Evolutionary conservation across 495 filamentous ascomycete genomes (phyloP), one percentile per base, ranked within the genome.

Genomic region (Patellaria atrata): DNA sequence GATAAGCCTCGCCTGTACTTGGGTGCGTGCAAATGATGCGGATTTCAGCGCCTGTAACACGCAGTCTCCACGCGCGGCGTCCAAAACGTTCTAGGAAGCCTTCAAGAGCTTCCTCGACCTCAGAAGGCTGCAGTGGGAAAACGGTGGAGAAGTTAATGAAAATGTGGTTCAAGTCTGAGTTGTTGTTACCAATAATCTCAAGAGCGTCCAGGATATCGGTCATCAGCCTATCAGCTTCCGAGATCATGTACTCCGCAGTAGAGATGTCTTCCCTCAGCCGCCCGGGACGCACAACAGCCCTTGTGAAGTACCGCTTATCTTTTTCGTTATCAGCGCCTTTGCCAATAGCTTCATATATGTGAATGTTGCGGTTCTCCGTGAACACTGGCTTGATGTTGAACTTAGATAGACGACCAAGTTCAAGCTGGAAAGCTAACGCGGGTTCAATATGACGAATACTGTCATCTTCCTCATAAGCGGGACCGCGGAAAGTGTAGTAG

Each of bases 111-210:
- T 92, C 73, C 60, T 96, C 85, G 19, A 97, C 85, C 62, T 94
- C 87, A 35, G 73, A 57, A 8, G 89, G 85, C 53, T 81, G 65
- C 23, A 97, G 71, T 51, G 85, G 83, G 74, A 97, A 96, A 32
- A 94, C 81, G 8, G 79, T 79, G 0, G 80, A 82, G 65, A 97
- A 97, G 70, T 97, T 94, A 65, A 97, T 84, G 70, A 96, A 97
- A 71, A 97, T 93, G 65, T 97, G 91, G 66, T 97, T 97, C 49
- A 97, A 68, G 67, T 97, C 89, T 29, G 89, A 94, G 67, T 93
- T 87, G 70, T 92, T 96, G 70, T 91, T 93, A 38, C 91, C 91
- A 50, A 94, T 86, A 48, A 97, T 91, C 70, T 97, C 89, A 36
- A 97, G 62, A 12, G 89, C 91, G 58, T 96, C 89, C 30, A 97